Conservation (phyloP, 2,329 filamentous ascomycete genomes). For the Lecanicillium sp. region DNA sequence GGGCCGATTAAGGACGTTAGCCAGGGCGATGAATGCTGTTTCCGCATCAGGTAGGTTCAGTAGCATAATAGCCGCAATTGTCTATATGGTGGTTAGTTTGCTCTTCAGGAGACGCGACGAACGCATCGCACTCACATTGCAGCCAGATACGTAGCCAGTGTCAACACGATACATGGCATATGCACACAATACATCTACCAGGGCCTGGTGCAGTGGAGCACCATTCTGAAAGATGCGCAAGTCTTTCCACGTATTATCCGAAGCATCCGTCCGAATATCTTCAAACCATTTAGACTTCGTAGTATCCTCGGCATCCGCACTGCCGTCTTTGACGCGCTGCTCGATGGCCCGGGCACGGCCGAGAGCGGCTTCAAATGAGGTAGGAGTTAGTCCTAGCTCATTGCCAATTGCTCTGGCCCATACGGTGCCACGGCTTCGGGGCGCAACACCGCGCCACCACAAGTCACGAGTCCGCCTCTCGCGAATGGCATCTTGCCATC, state of each 20-base stretch:
- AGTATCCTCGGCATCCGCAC: slow-evolving; percentile 45
- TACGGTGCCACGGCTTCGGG: slow-evolving; percentile 59
- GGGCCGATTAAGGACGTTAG: slow-evolving; percentile 70
- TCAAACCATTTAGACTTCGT: slow-evolving; percentile 53
- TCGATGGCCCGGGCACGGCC: slow-evolving; percentile 58
- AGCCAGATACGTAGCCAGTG: slow-evolving; percentile 68
- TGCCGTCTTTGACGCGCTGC: slow-evolving; percentile 42
- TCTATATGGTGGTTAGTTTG: slow-evolving; percentile 33
- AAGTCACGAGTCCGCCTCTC: slow-evolving; percentile 65
- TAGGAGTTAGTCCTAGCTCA: slow-evolving; percentile 57
- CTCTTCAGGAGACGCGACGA: slow-evolving; percentile 10
- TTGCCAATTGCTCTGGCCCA: slow-evolving; percentile 70
- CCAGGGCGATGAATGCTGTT: slow-evolving; percentile 61
- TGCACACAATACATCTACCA: slow-evolving; percentile 68
- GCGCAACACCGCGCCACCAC: slow-evolving; percentile 75
- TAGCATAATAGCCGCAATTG: slow-evolving; percentile 64
- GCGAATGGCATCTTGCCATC: slow-evolving; percentile 64
- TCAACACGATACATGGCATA: slow-evolving; percentile 79
- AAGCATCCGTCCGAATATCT: slow-evolving; percentile 56
- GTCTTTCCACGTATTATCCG: slow-evolving; percentile 59
- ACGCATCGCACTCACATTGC: slow-evolving; percentile 52
- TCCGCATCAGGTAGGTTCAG: slow-evolving; percentile 60
- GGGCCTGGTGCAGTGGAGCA: slow-evolving; percentile 57
- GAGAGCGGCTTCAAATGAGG: slow-evolving; percentile 65
- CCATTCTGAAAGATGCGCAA: slow-evolving; percentile 62